phyloP scores from a whole-genome alignment of 2,329 filamentous ascomycete genomes.

The Nigrospora oryzae region DNA sequence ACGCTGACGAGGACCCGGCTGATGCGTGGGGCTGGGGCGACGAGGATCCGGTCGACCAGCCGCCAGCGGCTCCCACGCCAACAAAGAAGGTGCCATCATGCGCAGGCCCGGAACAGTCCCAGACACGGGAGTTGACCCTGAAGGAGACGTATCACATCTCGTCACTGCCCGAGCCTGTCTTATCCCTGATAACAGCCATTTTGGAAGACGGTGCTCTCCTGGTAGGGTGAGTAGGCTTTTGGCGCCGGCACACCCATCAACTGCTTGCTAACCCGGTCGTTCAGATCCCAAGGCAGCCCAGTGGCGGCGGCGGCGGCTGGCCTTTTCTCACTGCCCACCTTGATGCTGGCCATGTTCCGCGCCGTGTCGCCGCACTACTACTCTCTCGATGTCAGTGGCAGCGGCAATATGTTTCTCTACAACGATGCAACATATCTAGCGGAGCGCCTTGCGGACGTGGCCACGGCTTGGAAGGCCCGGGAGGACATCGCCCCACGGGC shows the following conservation, averaged over 20 bases:
- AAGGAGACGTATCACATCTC: conserved; percentile 85
- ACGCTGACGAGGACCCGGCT: conserved; percentile 16
- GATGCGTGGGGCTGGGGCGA: conserved; percentile 87
- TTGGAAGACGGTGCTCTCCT: conserved; percentile 54
- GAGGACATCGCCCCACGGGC: conserved; percentile 42
- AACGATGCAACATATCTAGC: conserved; percentile 59
- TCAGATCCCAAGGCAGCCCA: conserved; percentile 37
- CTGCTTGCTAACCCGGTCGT: conserved; percentile 4
- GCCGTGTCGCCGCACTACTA: conserved; percentile 72
- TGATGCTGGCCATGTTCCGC: conserved; percentile 70
- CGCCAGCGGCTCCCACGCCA: conserved; percentile 2
- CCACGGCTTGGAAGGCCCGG: conserved; percentile 42
- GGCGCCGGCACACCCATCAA: background rate
- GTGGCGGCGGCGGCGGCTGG: conserved; percentile 61
- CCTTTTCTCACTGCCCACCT: conserved; percentile 63
- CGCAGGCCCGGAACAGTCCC: conserved; percentile 7
- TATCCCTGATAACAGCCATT: conserved; percentile 54
- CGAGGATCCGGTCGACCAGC: conserved; percentile 40
- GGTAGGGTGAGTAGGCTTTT: conserved; percentile 30
- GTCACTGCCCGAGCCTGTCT: conserved; percentile 72
- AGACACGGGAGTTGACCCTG: conserved; percentile 62
- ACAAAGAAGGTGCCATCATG: conserved; percentile 10
- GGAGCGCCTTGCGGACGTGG: conserved; percentile 43
- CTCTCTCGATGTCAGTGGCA: conserved; percentile 45
- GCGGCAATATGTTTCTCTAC: conserved; percentile 61